Conservation (phyloP, 129 eudicot species). For the Daucus carota region DNA sequence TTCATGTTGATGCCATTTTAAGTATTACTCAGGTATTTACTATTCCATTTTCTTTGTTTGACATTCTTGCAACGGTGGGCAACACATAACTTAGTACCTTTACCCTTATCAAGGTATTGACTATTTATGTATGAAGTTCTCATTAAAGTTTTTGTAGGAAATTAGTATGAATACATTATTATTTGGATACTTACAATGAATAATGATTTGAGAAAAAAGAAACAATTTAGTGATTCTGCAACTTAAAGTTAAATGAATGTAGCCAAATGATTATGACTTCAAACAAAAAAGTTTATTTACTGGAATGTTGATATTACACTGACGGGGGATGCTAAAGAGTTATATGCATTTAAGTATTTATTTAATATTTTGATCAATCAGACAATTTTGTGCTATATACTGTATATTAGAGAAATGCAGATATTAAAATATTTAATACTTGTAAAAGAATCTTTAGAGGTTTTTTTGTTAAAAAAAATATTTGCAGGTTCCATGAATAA, state of each 20-base stretch:
- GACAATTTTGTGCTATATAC: background rate
- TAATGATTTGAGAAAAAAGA: background rate
- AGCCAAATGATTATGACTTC: background rate
- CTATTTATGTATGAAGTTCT: background rate
- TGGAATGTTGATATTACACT: background rate
- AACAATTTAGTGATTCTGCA: background rate
- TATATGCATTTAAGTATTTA: background rate
- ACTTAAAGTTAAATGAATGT: background rate
- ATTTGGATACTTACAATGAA: background rate
- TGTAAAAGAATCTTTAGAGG: background rate
- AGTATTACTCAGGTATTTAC: conserved; percentile 73
- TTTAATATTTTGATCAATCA: background rate
- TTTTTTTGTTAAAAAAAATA: background rate
- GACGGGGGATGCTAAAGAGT: background rate
- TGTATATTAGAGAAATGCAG: background rate
- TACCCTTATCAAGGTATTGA: background rate
- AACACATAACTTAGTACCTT: background rate
- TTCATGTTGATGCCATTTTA: conserved; percentile 75
- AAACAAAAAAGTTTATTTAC: background rate
- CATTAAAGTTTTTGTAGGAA: background rate
- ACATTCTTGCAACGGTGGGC: background rate
- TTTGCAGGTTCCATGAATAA: background rate
- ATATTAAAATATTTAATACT: background rate
- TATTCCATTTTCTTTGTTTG: background rate
- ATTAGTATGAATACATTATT: background rate